phyloP scores from a whole-genome alignment of 257 asterid genomes.

The Marsdenia floribunda region DNA sequence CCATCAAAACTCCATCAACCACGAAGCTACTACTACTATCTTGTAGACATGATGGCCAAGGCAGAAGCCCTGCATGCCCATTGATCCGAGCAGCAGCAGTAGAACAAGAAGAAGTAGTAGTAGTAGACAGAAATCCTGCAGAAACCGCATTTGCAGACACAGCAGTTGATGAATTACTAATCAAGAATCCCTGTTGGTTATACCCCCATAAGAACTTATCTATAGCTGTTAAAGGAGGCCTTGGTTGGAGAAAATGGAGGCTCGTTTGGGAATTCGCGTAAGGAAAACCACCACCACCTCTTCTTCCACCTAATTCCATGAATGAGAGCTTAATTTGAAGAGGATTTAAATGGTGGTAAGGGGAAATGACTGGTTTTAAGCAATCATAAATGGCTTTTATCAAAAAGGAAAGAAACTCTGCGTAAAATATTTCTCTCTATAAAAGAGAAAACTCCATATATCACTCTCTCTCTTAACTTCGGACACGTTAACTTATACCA shows the following conservation, averaged over 20 bases:
- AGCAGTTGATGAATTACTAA: neutral
- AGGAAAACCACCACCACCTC: slow-evolving; percentile 5
- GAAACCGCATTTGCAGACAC: too few relatives aligned
- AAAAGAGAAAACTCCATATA: too few relatives aligned
- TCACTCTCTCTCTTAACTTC: neutral
- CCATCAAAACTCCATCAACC: too few relatives aligned
- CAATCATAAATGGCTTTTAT: too few relatives aligned
- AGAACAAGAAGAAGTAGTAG: too few relatives aligned
- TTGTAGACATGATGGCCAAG: neutral
- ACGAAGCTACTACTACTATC: too few relatives aligned
- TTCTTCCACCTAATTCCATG: slow-evolving; percentile 40
- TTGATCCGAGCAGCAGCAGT: slow-evolving; percentile 3
- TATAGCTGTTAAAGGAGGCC: slow-evolving; percentile 29
- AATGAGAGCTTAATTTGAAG: neutral
- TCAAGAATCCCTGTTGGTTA: neutral
- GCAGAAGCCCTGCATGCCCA: slow-evolving; percentile 12
- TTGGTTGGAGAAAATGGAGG: slow-evolving; percentile 21
- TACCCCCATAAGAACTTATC: slow-evolving; percentile 37
- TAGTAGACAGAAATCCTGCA: too few relatives aligned
- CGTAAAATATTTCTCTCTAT: slow-evolving; percentile 6
- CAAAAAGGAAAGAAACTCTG: neutral
- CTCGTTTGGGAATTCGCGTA: slow-evolving; percentile 18
- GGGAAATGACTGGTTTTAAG: too few relatives aligned
- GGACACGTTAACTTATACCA: slow-evolving; percentile 18
- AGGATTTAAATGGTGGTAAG: too few relatives aligned